Evolutionary conservation across 352 stramenopile genomes (phyloP), one percentile per base, ranked within the genome.

Genomic region (Blastocystis sp.): DNA sequence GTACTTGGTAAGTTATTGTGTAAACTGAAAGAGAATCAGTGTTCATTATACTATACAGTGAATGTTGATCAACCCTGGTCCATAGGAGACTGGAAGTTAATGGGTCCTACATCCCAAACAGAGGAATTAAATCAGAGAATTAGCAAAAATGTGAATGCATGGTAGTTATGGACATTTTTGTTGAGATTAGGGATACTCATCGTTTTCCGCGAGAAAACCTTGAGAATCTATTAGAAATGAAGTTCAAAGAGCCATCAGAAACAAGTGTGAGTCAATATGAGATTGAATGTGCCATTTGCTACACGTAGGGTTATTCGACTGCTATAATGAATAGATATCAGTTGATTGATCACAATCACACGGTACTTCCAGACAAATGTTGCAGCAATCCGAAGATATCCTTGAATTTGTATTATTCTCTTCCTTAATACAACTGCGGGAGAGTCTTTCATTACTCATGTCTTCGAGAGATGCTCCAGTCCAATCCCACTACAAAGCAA

Each of bases 221-320:
- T 0, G 71, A 83, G 16, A 7, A 1, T 21, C 19, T 83, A 42
- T 43, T 83, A 1, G 46, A 83, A 49, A 39, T 63, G 21, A 51
- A 52, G 1, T 51, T 83, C 42, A 35, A 37, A 42, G 14, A 57
- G 12, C 71, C 71, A 29, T 65, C 71, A 2, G 49, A 83, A 63
- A 43, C 71, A 37, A 39, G 12, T 27, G n/a, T 51, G 21, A 83
- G 46, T 66, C 71, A 83, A 49, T 65, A 83, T 39, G 71, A 83
- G 49, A 19, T 83, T 32, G 71, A 83, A 46, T 83, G 71, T 39
- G 71, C 71, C 12, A 83, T 83, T 51, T 83, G 71, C 49, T 83
- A 83, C 71, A 52, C 71, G 71, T 83, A 46, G 14, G 19, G 7
- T n/a, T 49, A 4, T 42, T 32, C 19, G 2, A 14, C 12, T 0